A percentile compares a stretch with the other conserved stretches of the same genome.
These are phyloP conservation scores for Lupinus albus DNA, from an alignment of 306 rosid species.

Conservation along the genomic window DNA sequence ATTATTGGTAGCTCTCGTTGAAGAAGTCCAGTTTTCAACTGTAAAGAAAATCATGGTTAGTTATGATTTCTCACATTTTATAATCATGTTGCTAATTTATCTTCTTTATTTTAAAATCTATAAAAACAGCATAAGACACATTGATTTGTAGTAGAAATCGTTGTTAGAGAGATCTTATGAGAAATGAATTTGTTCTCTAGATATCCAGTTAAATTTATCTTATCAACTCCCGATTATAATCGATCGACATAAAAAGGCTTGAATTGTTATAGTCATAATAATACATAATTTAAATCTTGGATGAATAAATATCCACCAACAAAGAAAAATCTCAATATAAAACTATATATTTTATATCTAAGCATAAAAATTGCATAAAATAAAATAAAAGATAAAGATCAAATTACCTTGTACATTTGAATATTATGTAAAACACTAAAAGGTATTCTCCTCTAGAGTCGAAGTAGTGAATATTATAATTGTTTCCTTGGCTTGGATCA, in stretches of 20 bases:
- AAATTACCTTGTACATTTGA: not conserved
- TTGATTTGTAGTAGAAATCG: too few relatives aligned
- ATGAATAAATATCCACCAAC: not conserved
- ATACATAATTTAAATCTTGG: not conserved
- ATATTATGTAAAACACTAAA: not conserved
- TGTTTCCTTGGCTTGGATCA: too few relatives aligned
- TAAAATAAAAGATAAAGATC: not conserved
- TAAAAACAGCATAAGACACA: too few relatives aligned
- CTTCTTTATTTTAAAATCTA: too few relatives aligned
- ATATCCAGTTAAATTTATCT: too few relatives aligned
- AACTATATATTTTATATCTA: not conserved
- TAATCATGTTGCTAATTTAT: too few relatives aligned
- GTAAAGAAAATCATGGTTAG: not conserved
- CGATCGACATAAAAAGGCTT: not conserved
- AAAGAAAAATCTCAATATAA: too few relatives aligned
- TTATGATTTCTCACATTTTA: too few relatives aligned
- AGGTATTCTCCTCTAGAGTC: too few relatives aligned
- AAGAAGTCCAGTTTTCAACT: not conserved
- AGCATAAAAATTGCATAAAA: not conserved
- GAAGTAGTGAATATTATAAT: too few relatives aligned
- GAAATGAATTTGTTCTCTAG: not conserved
- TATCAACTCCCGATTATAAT: not conserved
- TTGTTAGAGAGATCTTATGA: not conserved
- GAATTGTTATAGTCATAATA: not conserved
- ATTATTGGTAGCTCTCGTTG: too few relatives aligned